Base-by-base conservation (phyloP, 2,329 filamentous ascomycete genomes). In the Neonectria hederae region DNA sequence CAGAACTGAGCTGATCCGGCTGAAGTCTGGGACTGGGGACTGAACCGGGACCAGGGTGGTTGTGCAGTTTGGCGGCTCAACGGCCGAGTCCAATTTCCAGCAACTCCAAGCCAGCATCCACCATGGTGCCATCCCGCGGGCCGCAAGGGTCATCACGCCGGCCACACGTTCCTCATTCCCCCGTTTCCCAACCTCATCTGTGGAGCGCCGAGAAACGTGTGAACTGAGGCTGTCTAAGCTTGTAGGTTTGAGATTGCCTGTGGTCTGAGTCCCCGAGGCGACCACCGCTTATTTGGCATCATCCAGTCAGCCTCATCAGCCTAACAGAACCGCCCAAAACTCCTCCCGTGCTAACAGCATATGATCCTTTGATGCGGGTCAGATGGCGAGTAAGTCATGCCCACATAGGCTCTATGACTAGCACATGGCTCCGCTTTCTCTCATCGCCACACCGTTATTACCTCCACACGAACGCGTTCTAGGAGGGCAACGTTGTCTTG, bases 1-100 rank as follows among this genome's bases (percentile, higher is more conserved):
- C n/a, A n/a, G 35, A 21, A 55, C 61, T 63, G 61, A 59, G 54
- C 61, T 63, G 61, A 63, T 63, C 56, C 49, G 26, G 56, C 62
- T 54, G 32, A 21, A 42, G 38, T 21, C 38, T 42, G n/a, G 38
- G 38, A 11, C 38, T 19, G 38, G 38, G 38, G 38, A 26, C 28
- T 38, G 57, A 21, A 42, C 38, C 38, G n/a, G n/a, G 49, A 40
- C 58, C 48, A 38, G 51, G 43, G n/a, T 55, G 35, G 45, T 28
- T 28, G 28, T 56, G 28, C 45, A 55, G 26, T 51, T 55, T 51
- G 62, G 62, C 62, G 56, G 62, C 62, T 64, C 56, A 59, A 43
- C 51, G 51, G 51, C 28, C 54, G 17, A 24, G 28, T 35, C 49
- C 42, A 49, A 62, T 51, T 62, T 62, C 52, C 30, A 55, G 40